Base-by-base conservation (phyloP, 805 yeast species). In the Candida parachauliodes region DNA sequence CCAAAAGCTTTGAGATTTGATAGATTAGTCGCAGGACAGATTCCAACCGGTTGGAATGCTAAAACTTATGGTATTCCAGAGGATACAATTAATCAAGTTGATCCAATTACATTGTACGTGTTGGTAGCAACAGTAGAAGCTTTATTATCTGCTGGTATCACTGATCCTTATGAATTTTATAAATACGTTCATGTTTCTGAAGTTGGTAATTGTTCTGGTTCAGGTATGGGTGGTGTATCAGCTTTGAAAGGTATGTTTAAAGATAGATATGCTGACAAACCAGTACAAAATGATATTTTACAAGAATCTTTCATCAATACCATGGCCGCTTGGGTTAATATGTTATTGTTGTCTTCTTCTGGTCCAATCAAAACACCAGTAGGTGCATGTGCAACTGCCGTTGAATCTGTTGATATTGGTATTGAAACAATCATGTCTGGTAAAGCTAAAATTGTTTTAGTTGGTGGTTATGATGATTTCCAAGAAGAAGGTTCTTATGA, bases 331-430 rank as follows among this genome's bases (percentile, higher is more conserved):
- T 93, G 99, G 99, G 97, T 93, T 51, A 93, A 93, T 60, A 93
- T 93, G 99, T 77, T 93, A 74, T 73, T 94, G 60, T 74, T 93
- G 45, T 91, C 98, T 12, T 84, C 98, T 5, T 88, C 97, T 42
- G 99, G 99, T 68, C 99, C 99, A 44, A 88, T 89, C 66, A 89
- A 89, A 77, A 94, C 99, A 20, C 98, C 99, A 37, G 98, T 93
- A 40, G 99, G 95, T 72, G 99, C 99, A 28, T 93, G 99, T 76
- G 99, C 99, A 36, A 93, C 99, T 49, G 93, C 98, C 40, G 84
- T 93, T 44, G 98, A 93, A 73, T 93, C 98, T 46, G 85, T 93
- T 49, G 99, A 93, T 62, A 77, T 79, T 54, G 99, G 97, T 79
- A 78, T 84, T 49, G 98, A 93, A 70, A 87, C 96, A 37, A 88